Conservation (phyloP, 192 early-diverging fungal genomes). For the Rhizophlyctis rosea region DNA sequence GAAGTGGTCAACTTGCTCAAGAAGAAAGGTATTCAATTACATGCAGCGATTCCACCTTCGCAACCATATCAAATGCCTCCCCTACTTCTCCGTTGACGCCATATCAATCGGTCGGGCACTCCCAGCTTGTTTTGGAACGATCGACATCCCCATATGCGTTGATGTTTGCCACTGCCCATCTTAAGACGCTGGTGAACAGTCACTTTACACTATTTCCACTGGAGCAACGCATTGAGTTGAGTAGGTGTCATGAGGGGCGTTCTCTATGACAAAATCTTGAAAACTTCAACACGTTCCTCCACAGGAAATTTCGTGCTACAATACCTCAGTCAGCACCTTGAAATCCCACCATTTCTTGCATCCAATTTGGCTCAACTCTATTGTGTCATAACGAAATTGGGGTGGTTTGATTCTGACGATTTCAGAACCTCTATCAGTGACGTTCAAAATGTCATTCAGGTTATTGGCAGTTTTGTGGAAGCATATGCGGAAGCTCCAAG, state of each 20-base stretch:
- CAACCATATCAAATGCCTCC: slow-evolving; percentile 37
- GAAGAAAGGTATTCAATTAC: too few relatives aligned
- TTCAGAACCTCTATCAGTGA: slow-evolving; percentile 51
- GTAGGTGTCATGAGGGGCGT: slow-evolving; percentile 38
- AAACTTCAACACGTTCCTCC: too few relatives aligned
- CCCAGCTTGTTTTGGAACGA: slow-evolving; percentile 55
- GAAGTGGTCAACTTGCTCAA: too few relatives aligned
- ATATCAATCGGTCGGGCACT: slow-evolving; percentile 54
- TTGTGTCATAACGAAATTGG: slow-evolving; percentile 61
- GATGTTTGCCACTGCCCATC: slow-evolving; percentile 56
- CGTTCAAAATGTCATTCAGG: slow-evolving; percentile 24
- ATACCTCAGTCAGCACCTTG: slow-evolving; percentile 31
- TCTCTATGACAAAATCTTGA: too few relatives aligned
- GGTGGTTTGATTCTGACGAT: slow-evolving; percentile 71
- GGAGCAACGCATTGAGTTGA: slow-evolving; percentile 49
- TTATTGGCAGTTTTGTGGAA: too few relatives aligned
- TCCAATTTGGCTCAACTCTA: slow-evolving; percentile 58
- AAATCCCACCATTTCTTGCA: slow-evolving; percentile 50
- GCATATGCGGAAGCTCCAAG: too few relatives aligned
- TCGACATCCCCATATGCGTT: slow-evolving; percentile 66
- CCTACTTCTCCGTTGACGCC: slow-evolving; percentile 45
- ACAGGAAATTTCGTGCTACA: slow-evolving; percentile 61
- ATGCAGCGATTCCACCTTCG: slow-evolving; percentile 50
- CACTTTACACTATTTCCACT: slow-evolving; percentile 55
- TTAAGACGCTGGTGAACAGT: slow-evolving; percentile 56